Evolutionary conservation across 1,139 yeast species (phyloP).

Genomic region (Candida frijolesensis): DNA sequence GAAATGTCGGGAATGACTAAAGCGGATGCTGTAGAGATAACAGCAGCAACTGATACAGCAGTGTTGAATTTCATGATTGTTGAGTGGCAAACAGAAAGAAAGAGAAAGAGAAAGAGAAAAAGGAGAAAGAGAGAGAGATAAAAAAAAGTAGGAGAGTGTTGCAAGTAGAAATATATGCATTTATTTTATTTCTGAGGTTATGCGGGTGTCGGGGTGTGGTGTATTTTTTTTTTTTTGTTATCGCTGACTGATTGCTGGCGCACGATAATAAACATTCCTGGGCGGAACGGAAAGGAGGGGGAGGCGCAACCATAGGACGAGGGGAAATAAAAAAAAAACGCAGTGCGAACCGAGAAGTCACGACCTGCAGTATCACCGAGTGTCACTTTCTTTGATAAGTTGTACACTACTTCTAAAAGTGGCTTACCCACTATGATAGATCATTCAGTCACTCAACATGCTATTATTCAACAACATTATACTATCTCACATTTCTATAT

Average conservation of each 20-base stretch:
- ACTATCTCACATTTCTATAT: background rate
- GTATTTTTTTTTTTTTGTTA: background rate
- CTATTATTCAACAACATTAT: too few species aligned
- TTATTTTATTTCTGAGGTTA: background rate
- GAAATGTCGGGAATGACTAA: conserved; percentile 11
- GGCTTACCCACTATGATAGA: too few species aligned
- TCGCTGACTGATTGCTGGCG: too few species aligned
- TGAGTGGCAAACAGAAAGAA: background rate
- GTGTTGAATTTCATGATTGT: conserved; percentile 1
- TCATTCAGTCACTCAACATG: too few species aligned
- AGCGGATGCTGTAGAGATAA: conserved; percentile 5
- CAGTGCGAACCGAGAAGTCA: too few species aligned
- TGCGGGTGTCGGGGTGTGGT: background rate
- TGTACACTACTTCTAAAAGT: too few species aligned
- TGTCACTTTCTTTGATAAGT: too few species aligned
- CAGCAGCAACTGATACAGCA: conserved; percentile 3
- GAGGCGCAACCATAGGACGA: too few species aligned
- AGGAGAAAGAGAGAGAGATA: background rate
- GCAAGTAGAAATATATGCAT: background rate
- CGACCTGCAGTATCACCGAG: too few species aligned
- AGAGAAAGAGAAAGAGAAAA: background rate
- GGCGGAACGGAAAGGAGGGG: too few species aligned
- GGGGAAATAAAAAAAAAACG: too few species aligned
- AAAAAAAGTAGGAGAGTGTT: background rate
- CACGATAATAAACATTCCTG: too few species aligned